A percentile compares a stretch with the other conserved stretches of the same genome.
Conservation (phyloP, 2,329 filamentous ascomycete species). For the Magnaporthales sp. region DNA sequence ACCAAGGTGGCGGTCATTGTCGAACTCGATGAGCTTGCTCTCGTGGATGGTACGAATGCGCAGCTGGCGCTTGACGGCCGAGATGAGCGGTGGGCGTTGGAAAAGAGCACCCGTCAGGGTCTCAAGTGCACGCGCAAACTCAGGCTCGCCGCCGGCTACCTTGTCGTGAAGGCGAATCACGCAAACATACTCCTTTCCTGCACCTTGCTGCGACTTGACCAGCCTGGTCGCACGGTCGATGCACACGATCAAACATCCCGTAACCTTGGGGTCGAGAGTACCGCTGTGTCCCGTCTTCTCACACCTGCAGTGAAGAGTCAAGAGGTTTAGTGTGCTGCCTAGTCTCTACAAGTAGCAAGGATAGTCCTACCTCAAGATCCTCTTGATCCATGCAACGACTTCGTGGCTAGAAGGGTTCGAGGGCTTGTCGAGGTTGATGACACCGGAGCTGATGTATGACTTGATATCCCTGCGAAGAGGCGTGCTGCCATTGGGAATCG, state of each 20-base stretch:
- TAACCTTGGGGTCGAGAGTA: conserved; percentile 97
- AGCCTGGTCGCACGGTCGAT: conserved; percentile 95
- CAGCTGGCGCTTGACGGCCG: conserved; percentile 95
- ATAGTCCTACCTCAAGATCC: conserved; percentile 68
- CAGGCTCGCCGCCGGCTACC: conserved; percentile 83
- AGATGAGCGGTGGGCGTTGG: conserved; percentile 94
- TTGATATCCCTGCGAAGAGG: conserved; percentile 92
- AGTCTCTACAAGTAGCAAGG: not conserved
- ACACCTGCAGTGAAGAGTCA: conserved; percentile 40
- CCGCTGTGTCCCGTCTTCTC: conserved; percentile 98
- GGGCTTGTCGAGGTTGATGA: conserved; percentile 97
- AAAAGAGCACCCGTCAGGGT: conserved; percentile 94
- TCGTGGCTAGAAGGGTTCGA: conserved; percentile 98
- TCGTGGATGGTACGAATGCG: conserved; percentile 98
- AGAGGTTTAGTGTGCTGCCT: not conserved
- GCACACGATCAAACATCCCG: conserved; percentile 30
- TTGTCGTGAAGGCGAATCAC: conserved; percentile 94
- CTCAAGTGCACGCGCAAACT: conserved; percentile 89
- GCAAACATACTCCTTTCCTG: conserved; percentile 97
- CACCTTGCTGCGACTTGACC: conserved; percentile 97
- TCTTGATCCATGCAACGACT: conserved; percentile 98
- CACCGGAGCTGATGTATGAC: conserved; percentile 92
- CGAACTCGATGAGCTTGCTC: conserved; percentile 93
- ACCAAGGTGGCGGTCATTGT: conserved; percentile 93
- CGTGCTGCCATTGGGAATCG: conserved; percentile 86